Conservation (phyloP, 257 asterid genomes). For the Przewalskia tangutica region DNA sequence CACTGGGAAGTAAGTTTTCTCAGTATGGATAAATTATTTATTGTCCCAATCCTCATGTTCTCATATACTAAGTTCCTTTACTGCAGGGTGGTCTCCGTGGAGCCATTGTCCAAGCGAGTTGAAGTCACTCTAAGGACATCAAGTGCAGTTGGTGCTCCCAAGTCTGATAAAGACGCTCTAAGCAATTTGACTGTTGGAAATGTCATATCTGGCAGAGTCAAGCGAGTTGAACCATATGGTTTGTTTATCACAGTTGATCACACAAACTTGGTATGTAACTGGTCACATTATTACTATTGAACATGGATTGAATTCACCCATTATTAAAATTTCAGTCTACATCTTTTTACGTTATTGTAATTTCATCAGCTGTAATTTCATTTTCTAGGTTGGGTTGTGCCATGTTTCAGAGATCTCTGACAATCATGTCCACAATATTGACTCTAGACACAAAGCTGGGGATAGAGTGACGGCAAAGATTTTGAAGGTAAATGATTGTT, state of each 20-base stretch:
- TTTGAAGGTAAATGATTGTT: conserved; percentile 56
- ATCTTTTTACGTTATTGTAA: background rate
- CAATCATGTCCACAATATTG: conserved; percentile 45
- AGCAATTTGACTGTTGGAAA: conserved; percentile 49
- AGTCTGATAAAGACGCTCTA: conserved; percentile 34
- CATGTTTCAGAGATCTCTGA: conserved; percentile 92
- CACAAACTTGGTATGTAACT: conserved; percentile 49
- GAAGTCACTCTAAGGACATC: conserved; percentile 82
- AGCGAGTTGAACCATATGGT: conserved; percentile 76
- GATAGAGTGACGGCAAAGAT: conserved; percentile 66
- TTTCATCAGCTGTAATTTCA: conserved; percentile 1
- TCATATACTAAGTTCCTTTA: conserved; percentile 17
- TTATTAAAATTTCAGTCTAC: background rate
- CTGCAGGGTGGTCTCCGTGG: conserved; percentile 81
- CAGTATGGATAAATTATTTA: background rate
- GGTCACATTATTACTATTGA: background rate
- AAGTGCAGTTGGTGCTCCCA: conserved; percentile 22
- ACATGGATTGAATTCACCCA: background rate
- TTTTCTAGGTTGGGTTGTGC: conserved; percentile 82
- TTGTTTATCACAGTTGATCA: conserved; percentile 64
- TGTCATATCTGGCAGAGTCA: conserved; percentile 65
- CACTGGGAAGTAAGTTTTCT: conserved; percentile 55
- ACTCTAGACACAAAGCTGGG: conserved; percentile 50
- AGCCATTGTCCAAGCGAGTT: conserved; percentile 75
- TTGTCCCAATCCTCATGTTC: conserved; percentile 1